Base-by-base conservation (phyloP, 75 land plant genomes). In the Gnetum montanum region DNA sequence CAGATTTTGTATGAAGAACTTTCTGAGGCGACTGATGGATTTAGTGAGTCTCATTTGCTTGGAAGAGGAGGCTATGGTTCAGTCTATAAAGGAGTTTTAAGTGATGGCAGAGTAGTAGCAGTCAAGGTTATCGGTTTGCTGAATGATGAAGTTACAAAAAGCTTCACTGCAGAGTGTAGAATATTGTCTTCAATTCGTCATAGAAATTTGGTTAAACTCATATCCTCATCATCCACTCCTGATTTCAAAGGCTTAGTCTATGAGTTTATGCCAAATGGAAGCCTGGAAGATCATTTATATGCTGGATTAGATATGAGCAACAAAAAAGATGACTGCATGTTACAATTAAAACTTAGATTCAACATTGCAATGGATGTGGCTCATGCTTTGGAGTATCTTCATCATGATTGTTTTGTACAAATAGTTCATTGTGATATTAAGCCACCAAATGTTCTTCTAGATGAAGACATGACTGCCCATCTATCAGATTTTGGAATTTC, bases 401-500 rank as follows among this genome's bases (percentile, higher is more conserved):
- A 64, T 19, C 31, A 59, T 8, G 23, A 54, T n/a, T 58, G 36
- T 27, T 59, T 23, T 27, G 29, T 19, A 1, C 58, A 65, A 33
- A 26, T 64, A 8, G 22, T 64, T 13, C 66, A 64, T 30, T 54
- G 60, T 19, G 65, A 64, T 60, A 22, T 64, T 18, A 64, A 64
- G 48, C 66, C 66, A 6, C 31, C 41, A 38, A 64, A 64, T 64
- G 27, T 64, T 3, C 64, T 64, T 64, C 18, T 64, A 16, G 66
- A 64, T 34, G 7, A 5, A 3, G 22, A 59, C 16, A 34, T 64
- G 61, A 59, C 41, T 25, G 49, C 64, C 2, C 36, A 60, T n/a
- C 16, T 64, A 31, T 36, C 68, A 27, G 66, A 64, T 25, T 43
- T 64, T 59, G 66, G 64, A 15, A 57, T 64, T 40, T 64, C 66